Evolutionary conservation across 2,329 filamentous ascomycete genomes (phyloP).

Genomic region (Aureobasidium namibiae): DNA sequence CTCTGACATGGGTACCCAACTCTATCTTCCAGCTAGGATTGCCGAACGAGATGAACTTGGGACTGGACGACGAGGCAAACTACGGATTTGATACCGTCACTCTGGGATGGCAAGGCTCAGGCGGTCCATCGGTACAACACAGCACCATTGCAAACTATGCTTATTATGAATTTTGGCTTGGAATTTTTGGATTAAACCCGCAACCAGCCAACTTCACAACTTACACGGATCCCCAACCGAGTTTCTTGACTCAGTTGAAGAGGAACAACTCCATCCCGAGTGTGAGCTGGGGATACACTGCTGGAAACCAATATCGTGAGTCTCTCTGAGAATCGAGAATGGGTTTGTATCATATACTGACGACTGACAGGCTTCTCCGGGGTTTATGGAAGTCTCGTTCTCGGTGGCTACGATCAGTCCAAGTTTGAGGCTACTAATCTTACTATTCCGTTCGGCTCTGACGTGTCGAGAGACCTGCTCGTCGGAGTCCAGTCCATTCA

Average conservation of each 20-base stretch:
- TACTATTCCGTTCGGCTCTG: constrained; percentile 23
- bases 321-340: neutral
- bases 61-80: constrained; percentile 26
- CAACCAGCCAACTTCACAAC: constrained; percentile 29
- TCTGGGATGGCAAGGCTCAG: constrained; percentile 28
- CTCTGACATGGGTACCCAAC: constrained; percentile 51
- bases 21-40: constrained; percentile 55
- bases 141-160: constrained; percentile 19
- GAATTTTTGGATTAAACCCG: constrained; percentile 28
- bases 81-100: constrained; percentile 27
- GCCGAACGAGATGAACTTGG: constrained; percentile 41
- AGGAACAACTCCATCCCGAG: constrained; percentile 27
- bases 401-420: constrained; percentile 33
- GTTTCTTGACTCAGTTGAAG: constrained; percentile 25
- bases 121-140: constrained; percentile 23
- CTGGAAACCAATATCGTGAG: constrained; percentile 29
- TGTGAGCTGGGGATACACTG: constrained; percentile 30
- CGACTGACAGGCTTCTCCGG: constrained; percentile 19
- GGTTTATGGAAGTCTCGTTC: constrained; percentile 29
- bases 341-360: neutral
- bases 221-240: constrained; percentile 26
- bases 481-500: constrained; percentile 26
- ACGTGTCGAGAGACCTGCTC: constrained; percentile 26
- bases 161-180: constrained; percentile 24
- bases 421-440: constrained; percentile 28